Percentiles rank a stretch among this genome's conserved stretches.
phyloP scores from a whole-genome alignment of 805 yeast genomes.

The Saccharomycopsis babjevae region DNA sequence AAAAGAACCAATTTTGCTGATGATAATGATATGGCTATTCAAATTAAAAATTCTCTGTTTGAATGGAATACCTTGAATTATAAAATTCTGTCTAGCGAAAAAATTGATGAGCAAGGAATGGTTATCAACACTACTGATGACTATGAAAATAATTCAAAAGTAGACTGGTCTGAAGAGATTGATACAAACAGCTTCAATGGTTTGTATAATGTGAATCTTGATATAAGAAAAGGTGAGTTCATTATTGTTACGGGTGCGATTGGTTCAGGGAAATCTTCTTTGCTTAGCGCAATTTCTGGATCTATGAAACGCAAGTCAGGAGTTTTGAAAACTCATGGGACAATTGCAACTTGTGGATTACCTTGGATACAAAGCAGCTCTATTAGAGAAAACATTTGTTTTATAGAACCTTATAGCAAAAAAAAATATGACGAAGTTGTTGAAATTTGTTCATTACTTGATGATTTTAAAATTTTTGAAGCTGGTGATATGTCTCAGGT shows the following conservation, averaged over 20 bases:
- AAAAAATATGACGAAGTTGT: slow-evolving; percentile 41
- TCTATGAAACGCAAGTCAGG: too few relatives aligned
- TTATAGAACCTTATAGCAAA: slow-evolving; percentile 42
- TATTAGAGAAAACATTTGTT: slow-evolving; percentile 52
- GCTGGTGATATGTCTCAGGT: slow-evolving; percentile 63
- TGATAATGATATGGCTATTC: slow-evolving; percentile 32
- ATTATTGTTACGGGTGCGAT: slow-evolving; percentile 67
- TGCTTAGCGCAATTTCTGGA: slow-evolving; percentile 57
- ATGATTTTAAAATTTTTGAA: slow-evolving; percentile 48
- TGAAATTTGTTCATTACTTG: slow-evolving; percentile 46
- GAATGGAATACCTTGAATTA: slow-evolving; percentile 37
- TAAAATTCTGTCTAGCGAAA: slow-evolving; percentile 23
- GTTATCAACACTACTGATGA: too few relatives aligned
- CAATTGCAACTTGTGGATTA: slow-evolving; percentile 34
- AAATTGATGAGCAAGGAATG: too few relatives aligned
- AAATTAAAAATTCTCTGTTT: slow-evolving; percentile 44
- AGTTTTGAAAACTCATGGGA: slow-evolving; percentile 40
- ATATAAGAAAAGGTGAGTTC: slow-evolving; percentile 50
- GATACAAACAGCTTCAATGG: slow-evolving; percentile 13
- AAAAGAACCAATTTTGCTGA: slow-evolving; percentile 5
- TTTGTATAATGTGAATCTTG: slow-evolving; percentile 31
- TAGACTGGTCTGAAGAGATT: not conserved
- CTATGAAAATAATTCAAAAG: too few relatives aligned
- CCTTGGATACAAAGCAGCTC: slow-evolving; percentile 75
- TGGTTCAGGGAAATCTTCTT: slow-evolving; percentile 70